Evolutionary conservation across 805 yeast species (phyloP), one percentile per base, ranked within the genome.

Genomic region (Jamesozyma hellenica): DNA sequence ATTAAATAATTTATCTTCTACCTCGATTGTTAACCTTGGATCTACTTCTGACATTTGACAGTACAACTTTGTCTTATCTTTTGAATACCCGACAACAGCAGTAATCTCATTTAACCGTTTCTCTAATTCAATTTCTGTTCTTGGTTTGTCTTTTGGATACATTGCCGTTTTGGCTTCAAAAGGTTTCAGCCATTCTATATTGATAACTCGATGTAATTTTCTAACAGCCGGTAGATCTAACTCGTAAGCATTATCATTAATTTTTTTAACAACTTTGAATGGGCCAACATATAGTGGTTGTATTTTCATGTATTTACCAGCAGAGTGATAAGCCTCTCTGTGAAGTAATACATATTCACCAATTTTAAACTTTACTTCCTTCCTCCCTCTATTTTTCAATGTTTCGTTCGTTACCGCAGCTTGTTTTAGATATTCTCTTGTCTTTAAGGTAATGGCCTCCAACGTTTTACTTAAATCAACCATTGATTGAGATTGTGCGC

Each of bases 181-280:
- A 5, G 8, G 8, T 21, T 21, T 27, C 12, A 27, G 13, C 13
- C 34, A 32, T 6, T 26, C 14, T 32, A 42, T 28, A 31, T 43
- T 45, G 10, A 41, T 26, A 6, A 35, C 40, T 26, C 47, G 19
- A 28, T 41, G 46, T 8, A 23, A 26, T 21, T 35, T 42, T 3
- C 3, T 13, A 3, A 12, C 9, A 2, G 38, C 11, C 3, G 42
- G 43, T 34, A 42, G 26, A 28, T 45, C 48, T 18, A 43, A 5
- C 26, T 43, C 46, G 29, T 29, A 41, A 14, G 42, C 41, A 28
- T 41, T 42, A 1, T 28, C 29, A 32, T 38, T 28, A 14, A 42
- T 30, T 3, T 10, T 11, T 19, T 38, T 39, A 5, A 39, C 39
- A 10, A 41, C 28, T 23, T 33, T 32, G 15, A 36, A 44, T 12